Percentiles rank a stretch among this genome's conserved stretches.
These are phyloP conservation scores for Globisporangium megalacanthum DNA, from an alignment of 352 stramenopile genomes.

Conservation along the genomic window DNA sequence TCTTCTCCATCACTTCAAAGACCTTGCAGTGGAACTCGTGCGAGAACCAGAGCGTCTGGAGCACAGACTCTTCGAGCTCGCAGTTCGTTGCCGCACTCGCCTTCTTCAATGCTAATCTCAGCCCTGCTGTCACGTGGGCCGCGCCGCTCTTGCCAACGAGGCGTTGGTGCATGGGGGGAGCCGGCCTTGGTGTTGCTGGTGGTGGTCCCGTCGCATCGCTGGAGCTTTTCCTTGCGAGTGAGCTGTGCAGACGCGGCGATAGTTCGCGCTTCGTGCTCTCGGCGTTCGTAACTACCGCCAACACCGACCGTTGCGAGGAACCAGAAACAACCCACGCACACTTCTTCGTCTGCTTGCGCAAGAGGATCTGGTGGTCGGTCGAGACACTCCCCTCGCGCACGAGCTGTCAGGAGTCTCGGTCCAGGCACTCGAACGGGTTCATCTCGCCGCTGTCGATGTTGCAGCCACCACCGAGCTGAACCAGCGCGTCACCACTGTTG, in stretches of 20 bases:
- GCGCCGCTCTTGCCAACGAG: constrained; percentile 14
- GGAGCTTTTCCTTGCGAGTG: constrained; percentile 59
- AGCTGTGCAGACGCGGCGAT: constrained; percentile 60
- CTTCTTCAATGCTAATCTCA: constrained; percentile 45
- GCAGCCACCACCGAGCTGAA: constrained; percentile 6
- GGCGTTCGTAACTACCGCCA: constrained; percentile 58
- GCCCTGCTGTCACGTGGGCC: constrained; percentile 14
- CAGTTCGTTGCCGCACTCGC: constrained; percentile 66
- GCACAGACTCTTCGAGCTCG: constrained; percentile 61
- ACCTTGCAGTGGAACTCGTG: constrained; percentile 85
- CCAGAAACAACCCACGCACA: constrained; percentile 82
- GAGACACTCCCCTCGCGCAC: constrained; percentile 40
- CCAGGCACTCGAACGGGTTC: constrained; percentile 1
- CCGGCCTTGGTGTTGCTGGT: constrained; percentile 5
- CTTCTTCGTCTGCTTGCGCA: constrained; percentile 58
- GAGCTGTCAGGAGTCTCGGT: constrained; percentile 10
- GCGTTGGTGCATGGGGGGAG: constrained; percentile 15
- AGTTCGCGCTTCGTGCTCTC: constrained; percentile 61
- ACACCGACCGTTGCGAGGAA: constrained; percentile 72
- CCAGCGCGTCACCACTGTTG: constrained; percentile 14
- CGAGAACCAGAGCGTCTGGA: constrained; percentile 85
- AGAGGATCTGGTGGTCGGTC: constrained; percentile 63
- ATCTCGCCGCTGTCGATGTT: constrained; percentile 10
- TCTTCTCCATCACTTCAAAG: constrained; percentile 81
- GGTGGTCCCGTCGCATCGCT: constrained; percentile 24